These are phyloP conservation scores for Corniculantispora saksenae DNA, from an alignment of 2,329 filamentous ascomycete species.

Conservation along the genomic window DNA sequence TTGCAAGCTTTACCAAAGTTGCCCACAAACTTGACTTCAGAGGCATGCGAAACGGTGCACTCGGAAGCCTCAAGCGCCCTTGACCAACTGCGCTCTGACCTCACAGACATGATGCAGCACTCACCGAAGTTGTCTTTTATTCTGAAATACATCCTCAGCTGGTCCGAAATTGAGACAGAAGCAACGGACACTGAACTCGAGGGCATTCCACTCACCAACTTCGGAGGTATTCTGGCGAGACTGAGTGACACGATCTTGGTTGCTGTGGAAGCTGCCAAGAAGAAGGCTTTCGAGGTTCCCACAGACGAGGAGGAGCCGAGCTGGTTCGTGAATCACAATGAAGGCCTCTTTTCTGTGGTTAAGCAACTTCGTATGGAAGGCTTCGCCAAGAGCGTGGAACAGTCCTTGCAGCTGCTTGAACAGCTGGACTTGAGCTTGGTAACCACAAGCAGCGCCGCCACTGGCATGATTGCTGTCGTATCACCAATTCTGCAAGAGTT, in stretches of 20 bases:
- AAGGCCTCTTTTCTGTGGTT: conserved; percentile 53
- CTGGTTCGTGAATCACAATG: conserved; percentile 46
- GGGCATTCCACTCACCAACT: conserved; percentile 37
- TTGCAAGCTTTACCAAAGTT: conserved; percentile 48
- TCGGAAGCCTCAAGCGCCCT: conserved; percentile 39
- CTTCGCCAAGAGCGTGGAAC: conserved; percentile 46
- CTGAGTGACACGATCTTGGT: conserved; percentile 78
- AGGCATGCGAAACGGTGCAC: conserved; percentile 36
- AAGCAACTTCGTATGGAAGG: conserved; percentile 60
- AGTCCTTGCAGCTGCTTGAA: conserved; percentile 40
- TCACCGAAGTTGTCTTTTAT: conserved; percentile 65
- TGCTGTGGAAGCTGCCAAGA: conserved; percentile 72
- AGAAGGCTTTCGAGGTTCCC: conserved; percentile 46
- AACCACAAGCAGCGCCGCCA: conserved; percentile 31
- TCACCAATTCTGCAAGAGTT: conserved; percentile 78
- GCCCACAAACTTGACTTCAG: conserved; percentile 52
- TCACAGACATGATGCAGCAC: conserved; percentile 40
- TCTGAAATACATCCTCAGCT: conserved; percentile 65
- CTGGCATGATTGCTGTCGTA: conserved; percentile 35
- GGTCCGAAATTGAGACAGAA: conserved; percentile 49
- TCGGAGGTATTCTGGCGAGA: conserved; percentile 61
- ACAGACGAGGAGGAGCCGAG: conserved; percentile 37
- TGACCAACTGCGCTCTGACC: conserved; percentile 36
- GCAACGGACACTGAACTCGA: conserved; percentile 18
- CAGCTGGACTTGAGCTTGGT: conserved; percentile 32